Evolutionary conservation across 2,329 filamentous ascomycete genomes (phyloP), one percentile per base, ranked within the genome.

Genomic region (Coniochaeta hoffmannii): DNA sequence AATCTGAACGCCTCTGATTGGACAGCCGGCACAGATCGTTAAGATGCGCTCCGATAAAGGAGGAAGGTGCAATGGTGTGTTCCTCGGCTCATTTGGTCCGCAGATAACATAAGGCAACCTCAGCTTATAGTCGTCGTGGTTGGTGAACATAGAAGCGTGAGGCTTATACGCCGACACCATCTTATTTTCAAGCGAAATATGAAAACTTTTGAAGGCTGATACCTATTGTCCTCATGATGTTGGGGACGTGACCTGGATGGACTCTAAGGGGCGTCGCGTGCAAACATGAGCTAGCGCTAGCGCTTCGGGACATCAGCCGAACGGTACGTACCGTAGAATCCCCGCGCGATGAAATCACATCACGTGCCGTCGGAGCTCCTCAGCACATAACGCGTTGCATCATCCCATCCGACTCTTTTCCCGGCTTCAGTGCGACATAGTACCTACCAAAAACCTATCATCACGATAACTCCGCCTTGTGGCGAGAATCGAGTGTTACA

Each of bases 41-140:
- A 38, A n/a, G 12, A 15, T n/a, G 28, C 14, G 34, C 52, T 53
- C 52, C 52, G 52, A 53, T 53, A 53, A 38, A 53, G 52, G 52
- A 53, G 35, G 17, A 51, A 50, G 44, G 44, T 50, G 41, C 14
- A 19, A 41, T 41, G 7, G 36, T 17, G n/a, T n/a, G n/a, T 41
- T 10, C 41, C 41, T 28, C 41, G 41, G 41, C 24, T 46, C n/a
- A 22, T 46, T n/a, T 28, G 41, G 15, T 28, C 41, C 41, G 41
- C 19, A 24, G 24, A 46, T 46, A 28, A 15, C 22, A n/a, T n/a
- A n/a, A n/a, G n/a, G n/a, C n/a, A n/a, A n/a, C n/a, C n/a, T n/a
- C n/a, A n/a, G n/a, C n/a, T n/a, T n/a, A n/a, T n/a, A n/a, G n/a
- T n/a, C n/a, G n/a, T n/a, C n/a, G n/a, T n/a, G n/a, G n/a, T n/a